Conservation (phyloP, 257 asterid genomes). For the Petunia secreta region DNA sequence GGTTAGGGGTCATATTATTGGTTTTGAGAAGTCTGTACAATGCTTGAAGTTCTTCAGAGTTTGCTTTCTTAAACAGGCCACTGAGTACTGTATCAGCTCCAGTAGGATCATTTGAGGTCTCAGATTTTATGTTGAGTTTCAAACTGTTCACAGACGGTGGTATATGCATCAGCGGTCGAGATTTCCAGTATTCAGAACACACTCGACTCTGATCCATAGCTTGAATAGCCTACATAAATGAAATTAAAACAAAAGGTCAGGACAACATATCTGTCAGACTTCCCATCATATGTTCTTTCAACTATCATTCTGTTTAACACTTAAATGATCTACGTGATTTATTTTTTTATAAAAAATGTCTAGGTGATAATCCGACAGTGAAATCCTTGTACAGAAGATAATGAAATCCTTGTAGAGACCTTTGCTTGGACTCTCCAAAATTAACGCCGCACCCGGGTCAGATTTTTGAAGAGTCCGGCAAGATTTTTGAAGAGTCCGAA, state of each 20-base stretch:
- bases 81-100: constrained; percentile 45
- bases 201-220: constrained; percentile 70
- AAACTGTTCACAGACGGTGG: constrained; percentile 46
- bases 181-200: constrained; percentile 77
- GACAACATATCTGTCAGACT: neutral
- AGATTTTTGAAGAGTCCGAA: no score
- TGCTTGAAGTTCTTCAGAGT: constrained; percentile 65
- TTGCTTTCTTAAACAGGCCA: constrained; percentile 74
- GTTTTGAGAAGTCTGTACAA: constrained; percentile 52
- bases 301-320: neutral
- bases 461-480: no score
- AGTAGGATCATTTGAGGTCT: constrained; percentile 41
- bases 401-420: neutral
- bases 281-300: neutral
- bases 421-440: neutral
- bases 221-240: constrained; percentile 66
- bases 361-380: neutral
- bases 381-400: neutral
- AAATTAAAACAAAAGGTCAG: constrained; percentile 6
- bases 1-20: constrained; percentile 46
- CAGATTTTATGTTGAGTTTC: constrained; percentile 42
- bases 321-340: neutral
- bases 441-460: neutral
- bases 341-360: neutral
- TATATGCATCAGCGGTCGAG: constrained; percentile 83